Evolutionary conservation across 768 basidiomycete species (phyloP), one percentile per base, ranked within the genome.

Genomic region (Trametes cinnabarina): DNA sequence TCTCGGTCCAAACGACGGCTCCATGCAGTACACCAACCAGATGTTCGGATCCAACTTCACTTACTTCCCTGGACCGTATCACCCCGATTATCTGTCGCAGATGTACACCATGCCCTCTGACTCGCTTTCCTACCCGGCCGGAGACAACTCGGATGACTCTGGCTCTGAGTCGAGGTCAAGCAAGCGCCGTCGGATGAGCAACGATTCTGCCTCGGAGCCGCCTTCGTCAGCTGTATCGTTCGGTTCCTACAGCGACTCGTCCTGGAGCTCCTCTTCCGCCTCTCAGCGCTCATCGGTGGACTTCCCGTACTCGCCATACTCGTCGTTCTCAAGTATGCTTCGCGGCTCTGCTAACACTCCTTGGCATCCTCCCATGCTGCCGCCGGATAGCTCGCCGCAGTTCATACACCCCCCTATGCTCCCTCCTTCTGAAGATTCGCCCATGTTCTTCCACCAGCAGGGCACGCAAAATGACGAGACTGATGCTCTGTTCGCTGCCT

Each of bases 361-460:
- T 65, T 90, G 88, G 88, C 90, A 92, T 71, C 88, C 89, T 3
- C 86, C 88, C 10, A 86, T 87, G 80, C 77, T 87, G 63, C 75
- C 82, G 4, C 81, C 83, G 61, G 80, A 65, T 50, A 42, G 78
- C 54, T 84, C 85, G 3, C 82, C 82, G 1, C 76, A 79, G 19
- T 68, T 83, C 39, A 77, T 85, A 60, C 88, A 90, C 59, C 88
- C 88, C 9, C 85, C 86, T 2, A 86, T 88, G 86, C 76, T 86
- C 3, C 82, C 82, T 0, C 55, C 66, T 39, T 28, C 73, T 4
- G 84, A 84, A 32, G 86, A 89, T 54, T 80, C 82, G 19, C 81
- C 83, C 17, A 87, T 90, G 63, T 90, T 82, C 62, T 74, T 89
- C 6, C 87, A 90, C 55, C 81, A 82, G 28, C 82, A 83, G 9